Evolutionary conservation across 805 yeast genomes (phyloP).

Genomic region (Kockiozyma suomiensis): DNA sequence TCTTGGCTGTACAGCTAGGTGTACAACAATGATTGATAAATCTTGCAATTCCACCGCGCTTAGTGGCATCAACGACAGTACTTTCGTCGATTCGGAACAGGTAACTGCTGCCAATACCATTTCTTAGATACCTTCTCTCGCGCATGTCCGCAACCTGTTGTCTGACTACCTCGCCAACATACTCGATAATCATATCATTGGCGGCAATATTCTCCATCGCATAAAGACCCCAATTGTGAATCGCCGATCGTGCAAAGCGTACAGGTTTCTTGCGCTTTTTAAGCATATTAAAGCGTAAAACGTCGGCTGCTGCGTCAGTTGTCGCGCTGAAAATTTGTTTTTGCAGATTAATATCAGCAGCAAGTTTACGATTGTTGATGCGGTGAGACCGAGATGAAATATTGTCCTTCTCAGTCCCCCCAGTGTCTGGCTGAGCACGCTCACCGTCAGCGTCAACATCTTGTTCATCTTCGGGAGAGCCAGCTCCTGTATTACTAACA

Average conservation of each 20-base stretch:
- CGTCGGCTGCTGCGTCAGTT: constrained; percentile 65
- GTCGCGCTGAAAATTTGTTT: constrained; percentile 66
- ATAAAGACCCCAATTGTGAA: constrained; percentile 97
- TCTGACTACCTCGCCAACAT: constrained; percentile 91
- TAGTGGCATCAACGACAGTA: constrained; percentile 95
- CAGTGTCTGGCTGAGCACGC: constrained; percentile 26
- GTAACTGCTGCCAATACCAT: constrained; percentile 95
- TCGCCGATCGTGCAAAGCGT: constrained; percentile 94
- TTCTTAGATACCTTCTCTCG: constrained; percentile 78
- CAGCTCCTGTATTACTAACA: constrained; percentile 6
- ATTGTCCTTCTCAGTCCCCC: constrained; percentile 33
- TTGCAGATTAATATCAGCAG: constrained; percentile 84
- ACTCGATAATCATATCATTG: constrained; percentile 95
- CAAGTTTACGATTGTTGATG: constrained; percentile 83
- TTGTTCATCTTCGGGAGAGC: constrained; percentile 19
- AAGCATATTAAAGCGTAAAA: constrained; percentile 79
- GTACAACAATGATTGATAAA: constrained; percentile 97
- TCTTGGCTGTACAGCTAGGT: constrained; percentile 96
- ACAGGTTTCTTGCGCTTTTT: constrained; percentile 91
- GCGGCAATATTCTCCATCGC: constrained; percentile 96
- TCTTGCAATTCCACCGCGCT: constrained; percentile 94
- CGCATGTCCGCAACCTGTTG: constrained; percentile 93
- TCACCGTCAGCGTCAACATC: constrained; percentile 15
- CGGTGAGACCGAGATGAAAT: constrained; percentile 74
- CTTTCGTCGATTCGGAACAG: constrained; percentile 90